Base-by-base conservation (phyloP, 495 filamentous ascomycete genomes). In the Cercophora sp. region DNA sequence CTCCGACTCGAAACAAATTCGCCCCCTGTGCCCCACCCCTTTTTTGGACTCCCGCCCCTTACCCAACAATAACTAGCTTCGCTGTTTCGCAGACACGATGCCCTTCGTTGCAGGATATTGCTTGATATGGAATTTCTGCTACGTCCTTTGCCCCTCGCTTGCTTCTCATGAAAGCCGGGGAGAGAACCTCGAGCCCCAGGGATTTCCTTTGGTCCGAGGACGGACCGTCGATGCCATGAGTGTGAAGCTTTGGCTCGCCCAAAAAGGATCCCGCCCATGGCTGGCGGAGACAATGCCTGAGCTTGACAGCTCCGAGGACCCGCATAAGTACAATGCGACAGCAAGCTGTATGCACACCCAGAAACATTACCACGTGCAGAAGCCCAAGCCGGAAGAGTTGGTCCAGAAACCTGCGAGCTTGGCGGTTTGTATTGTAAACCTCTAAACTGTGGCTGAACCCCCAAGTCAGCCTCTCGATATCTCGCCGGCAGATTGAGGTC, bases 41-140 rank as follows among this genome's bases (percentile, higher is more conserved):
- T 20, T 36, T 36, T 22, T 37, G 22, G 27, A 23, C 48, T 29
- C 36, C 35, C 48, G n/a, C 24, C 35, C 36, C 48, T 27, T 16
- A 19, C 36, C 48, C 25, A 25, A 31, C 27, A 13, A 15, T n/a
- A n/a, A 47, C 16, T 16, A 27, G 25, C 27, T 47, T 16, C 26
- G 19, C 34, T 47, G 44, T 47, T 47, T 47, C 44, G 40, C 25
- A 34, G 34, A 47, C n/a, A 1, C 5, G 25, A 19, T 18, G 2
- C 3, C 3, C 37, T 16, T 16, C 22, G 44, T 47, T 18, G 48
- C 48, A 51, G 48, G 36, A 41, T 51, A 40, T 29, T 19, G 25
- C 36, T 40, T 16, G 48, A 40, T 37, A 10, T 29, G 36, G 36
- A 51, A 41, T 16, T 9, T 10, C 35, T n/a, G n/a, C n/a, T n/a